phyloP scores from a whole-genome alignment of 208 protist species.

The Herpetomonas tarakana region DNA sequence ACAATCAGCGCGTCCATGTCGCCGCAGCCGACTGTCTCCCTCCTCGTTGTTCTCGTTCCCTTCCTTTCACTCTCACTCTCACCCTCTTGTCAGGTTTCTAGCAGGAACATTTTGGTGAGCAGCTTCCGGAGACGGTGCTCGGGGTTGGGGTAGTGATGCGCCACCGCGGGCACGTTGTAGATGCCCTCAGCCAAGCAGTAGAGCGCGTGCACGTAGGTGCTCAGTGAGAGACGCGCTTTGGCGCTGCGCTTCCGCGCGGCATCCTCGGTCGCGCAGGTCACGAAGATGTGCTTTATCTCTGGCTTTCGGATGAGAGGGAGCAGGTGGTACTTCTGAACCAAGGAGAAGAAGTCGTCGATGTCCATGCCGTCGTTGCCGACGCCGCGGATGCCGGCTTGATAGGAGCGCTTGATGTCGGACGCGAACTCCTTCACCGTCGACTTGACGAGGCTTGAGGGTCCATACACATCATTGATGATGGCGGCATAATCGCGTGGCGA shows the following conservation, averaged over 20 bases:
- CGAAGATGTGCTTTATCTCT: conserved; percentile 43
- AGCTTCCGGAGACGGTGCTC: conserved; percentile 47
- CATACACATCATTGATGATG: conserved; percentile 6
- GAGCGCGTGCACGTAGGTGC: conserved; percentile 33
- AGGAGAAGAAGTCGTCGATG: conserved; percentile 36
- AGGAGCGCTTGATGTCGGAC: conserved; percentile 37
- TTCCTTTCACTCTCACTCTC: no score
- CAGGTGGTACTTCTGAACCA: conserved; percentile 29
- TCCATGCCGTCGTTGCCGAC: conserved; percentile 22
- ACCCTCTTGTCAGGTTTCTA: no score
- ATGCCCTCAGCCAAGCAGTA: conserved; percentile 53
- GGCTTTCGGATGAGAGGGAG: conserved; percentile 45
- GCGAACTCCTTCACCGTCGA: conserved; percentile 28
- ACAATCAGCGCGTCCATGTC: no score
- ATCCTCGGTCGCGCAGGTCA: conserved; percentile 21
- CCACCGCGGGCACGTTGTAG: conserved; percentile 38
- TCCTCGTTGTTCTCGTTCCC: no score
- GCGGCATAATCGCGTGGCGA: background rate
- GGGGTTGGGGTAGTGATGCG: conserved; percentile 40
- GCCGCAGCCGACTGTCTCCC: no score
- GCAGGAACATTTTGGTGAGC: conserved; percentile 63
- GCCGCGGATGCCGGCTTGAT: conserved; percentile 13
- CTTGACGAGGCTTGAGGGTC: conserved; percentile 20
- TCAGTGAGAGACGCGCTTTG: conserved; percentile 12
- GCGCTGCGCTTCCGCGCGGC: conserved; percentile 2